Evolutionary conservation across 768 basidiomycete genomes (phyloP).

Genomic region (Pulveroboletus sp.): DNA sequence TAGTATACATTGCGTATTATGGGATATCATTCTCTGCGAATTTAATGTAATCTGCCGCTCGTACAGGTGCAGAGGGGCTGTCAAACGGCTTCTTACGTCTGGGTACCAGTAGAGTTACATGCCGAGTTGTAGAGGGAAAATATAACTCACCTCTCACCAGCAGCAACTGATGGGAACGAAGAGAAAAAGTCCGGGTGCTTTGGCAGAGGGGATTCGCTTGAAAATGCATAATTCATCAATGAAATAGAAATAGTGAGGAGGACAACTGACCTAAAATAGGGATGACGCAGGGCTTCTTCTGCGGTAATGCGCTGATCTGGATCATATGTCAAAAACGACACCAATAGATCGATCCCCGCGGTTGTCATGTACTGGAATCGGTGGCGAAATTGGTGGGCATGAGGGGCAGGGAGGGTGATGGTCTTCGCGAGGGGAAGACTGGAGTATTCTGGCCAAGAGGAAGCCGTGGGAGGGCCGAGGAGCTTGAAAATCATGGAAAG

Average conservation of each 20-base stretch:
- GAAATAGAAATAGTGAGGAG: neutral
- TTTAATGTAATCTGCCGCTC: constrained; percentile 64
- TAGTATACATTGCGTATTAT: constrained; percentile 10
- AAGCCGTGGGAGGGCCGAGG: constrained; percentile 85
- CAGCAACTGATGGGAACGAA: constrained; percentile 93
- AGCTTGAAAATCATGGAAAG: constrained; percentile 93
- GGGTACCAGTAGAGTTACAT: constrained; percentile 11
- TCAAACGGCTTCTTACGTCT: constrained; percentile 77
- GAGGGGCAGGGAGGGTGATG: constrained; percentile 69
- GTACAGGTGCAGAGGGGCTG: constrained; percentile 75
- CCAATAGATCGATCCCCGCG: constrained; percentile 80
- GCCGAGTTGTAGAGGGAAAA: neutral
- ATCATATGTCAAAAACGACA: constrained; percentile 82
- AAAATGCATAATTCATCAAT: neutral
- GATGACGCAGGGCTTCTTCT: constrained; percentile 85
- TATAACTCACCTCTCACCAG: constrained; percentile 80
- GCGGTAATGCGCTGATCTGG: constrained; percentile 83
- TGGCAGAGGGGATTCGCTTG: constrained; percentile 87
- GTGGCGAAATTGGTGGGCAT: constrained; percentile 72
- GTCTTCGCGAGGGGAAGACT: constrained; percentile 78
- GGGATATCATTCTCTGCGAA: constrained; percentile 59
- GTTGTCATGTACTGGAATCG: constrained; percentile 83
- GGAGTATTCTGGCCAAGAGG: constrained; percentile 83
- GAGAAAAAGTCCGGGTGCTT: constrained; percentile 96
- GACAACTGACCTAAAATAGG: constrained; percentile 73